Conservation (phyloP, 192 early-diverging fungal species). For the Linnemannia elongata region DNA sequence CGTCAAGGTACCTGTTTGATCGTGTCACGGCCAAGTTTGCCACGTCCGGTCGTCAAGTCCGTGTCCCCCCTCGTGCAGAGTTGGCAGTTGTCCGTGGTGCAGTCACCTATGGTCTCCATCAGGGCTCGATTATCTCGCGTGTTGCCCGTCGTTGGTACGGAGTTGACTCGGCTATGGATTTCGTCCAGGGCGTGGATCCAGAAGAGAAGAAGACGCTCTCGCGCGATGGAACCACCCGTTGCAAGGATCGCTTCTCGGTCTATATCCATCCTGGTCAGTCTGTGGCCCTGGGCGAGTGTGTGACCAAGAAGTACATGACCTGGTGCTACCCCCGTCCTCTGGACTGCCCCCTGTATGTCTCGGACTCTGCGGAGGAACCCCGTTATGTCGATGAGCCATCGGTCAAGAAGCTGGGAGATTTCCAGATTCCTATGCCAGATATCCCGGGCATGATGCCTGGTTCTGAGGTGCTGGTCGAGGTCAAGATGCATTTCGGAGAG, state of each 20-base stretch:
- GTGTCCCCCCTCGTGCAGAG: slow-evolving; percentile 67
- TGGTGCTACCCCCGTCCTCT: slow-evolving; percentile 57
- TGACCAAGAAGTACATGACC: slow-evolving; percentile 59
- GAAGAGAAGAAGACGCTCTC: slow-evolving; percentile 55
- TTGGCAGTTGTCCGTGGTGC: slow-evolving; percentile 65
- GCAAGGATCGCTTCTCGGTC: slow-evolving; percentile 56
- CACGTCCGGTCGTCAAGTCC: slow-evolving; percentile 57
- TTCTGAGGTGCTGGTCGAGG: slow-evolving; percentile 52
- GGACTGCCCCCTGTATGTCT: slow-evolving; percentile 51
- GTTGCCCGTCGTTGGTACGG: slow-evolving; percentile 56
- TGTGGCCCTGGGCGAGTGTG: slow-evolving; percentile 52
- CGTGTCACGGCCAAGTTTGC: slow-evolving; percentile 63
- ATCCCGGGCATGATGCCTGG: slow-evolving; percentile 53
- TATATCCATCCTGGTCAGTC: slow-evolving; percentile 53
- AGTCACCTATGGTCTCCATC: slow-evolving; percentile 60
- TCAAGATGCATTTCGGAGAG: slow-evolving; percentile 58
- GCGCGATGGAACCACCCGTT: slow-evolving; percentile 51
- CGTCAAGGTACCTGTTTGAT: slow-evolving; percentile 63
- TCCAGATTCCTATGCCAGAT: slow-evolving; percentile 56
- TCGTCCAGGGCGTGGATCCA: slow-evolving; percentile 42
- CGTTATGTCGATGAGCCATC: slow-evolving; percentile 56
- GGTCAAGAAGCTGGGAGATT: slow-evolving; percentile 55
- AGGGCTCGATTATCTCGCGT: slow-evolving; percentile 52
- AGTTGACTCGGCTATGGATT: slow-evolving; percentile 57
- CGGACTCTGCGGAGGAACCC: slow-evolving; percentile 47